Evolutionary conservation across 2,329 filamentous ascomycete genomes (phyloP), one percentile per base, ranked within the genome.

Genomic region (Diaporthe helianthi): DNA sequence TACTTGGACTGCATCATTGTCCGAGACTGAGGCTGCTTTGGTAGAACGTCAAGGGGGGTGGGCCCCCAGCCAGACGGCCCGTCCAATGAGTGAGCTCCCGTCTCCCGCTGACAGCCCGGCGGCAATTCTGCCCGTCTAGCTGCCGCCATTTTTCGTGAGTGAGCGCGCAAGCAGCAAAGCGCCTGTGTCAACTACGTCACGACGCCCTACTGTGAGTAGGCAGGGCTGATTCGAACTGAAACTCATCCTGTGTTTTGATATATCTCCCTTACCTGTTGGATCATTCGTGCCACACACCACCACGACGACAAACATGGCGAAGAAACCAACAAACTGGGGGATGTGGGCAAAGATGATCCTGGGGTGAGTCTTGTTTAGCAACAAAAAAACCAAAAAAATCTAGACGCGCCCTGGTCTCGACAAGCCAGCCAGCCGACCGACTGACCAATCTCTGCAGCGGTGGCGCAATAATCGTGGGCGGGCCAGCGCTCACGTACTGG

Each of bases 401-500:
- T 19, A n/a, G 47, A 31, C 71, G 65, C 49, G 65, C 47, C 52
- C 29, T 26, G 31, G 41, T 58, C 67, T 72, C 65, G 73, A 61
- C 49, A 71, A 4, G 41, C 54, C 33, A 36, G 31, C 22, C 49
- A 71, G 47, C 33, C 52, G 65, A 70, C 33, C 52, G 65, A 70
- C 74, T 71, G 31, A 73, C 44, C 46, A 19, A 17, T 38, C 46
- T 60, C 29, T 67, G 72, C 75, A 98, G 94, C 70, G 93, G 92
- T 74, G 85, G 84, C 51, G 80, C 85, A 55, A 84, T 96, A 75
- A 90, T 89, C 76, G 85, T 98, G 70, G 96, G 96, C 65, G 96
- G 96, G 4, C 96, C 96, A 29, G 91, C 92, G 19, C 83, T 98
- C 65, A 92, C 95, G 52, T 88, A 90, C 81, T 97, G 90, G 79